phyloP scores from a whole-genome alignment of 2,329 filamentous ascomycete genomes.

The Trichoderma oligosporum region DNA sequence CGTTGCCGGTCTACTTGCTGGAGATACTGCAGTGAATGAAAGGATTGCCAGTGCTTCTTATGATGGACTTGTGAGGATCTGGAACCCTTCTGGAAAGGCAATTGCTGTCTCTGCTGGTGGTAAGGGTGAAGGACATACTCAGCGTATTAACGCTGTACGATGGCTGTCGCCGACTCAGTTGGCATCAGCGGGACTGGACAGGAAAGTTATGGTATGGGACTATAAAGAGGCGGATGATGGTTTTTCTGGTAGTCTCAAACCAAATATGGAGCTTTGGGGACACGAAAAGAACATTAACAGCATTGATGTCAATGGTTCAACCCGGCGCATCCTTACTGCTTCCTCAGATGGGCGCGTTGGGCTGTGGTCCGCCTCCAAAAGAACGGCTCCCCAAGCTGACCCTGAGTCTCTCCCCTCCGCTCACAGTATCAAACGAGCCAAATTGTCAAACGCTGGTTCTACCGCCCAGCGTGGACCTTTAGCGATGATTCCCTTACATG shows the following conservation, averaged over 20 bases:
- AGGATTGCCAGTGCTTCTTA: constrained; percentile 89
- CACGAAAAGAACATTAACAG: constrained; percentile 73
- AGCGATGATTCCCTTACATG: constrained; percentile 67
- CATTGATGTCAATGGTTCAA: constrained; percentile 68
- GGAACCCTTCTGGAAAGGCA: constrained; percentile 84
- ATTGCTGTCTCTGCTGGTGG: constrained; percentile 69
- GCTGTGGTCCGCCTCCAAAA: constrained; percentile 82
- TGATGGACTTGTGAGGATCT: constrained; percentile 82
- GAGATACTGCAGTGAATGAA: constrained; percentile 30
- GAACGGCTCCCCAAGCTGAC: constrained; percentile 70
- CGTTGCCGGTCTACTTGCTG: constrained; percentile 49
- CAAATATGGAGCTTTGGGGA: constrained; percentile 77
- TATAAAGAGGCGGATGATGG: constrained; percentile 65
- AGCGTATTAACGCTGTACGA: constrained; percentile 75
- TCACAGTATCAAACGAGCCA: constrained; percentile 71
- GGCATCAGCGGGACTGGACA: constrained; percentile 78
- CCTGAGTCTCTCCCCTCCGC: constrained; percentile 64
- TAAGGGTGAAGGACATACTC: constrained; percentile 67
- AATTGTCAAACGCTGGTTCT: constrained; percentile 46
- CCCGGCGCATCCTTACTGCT: constrained; percentile 77
- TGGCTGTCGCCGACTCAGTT: constrained; percentile 77
- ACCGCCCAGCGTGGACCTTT: constrained; percentile 75
- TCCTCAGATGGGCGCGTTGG: constrained; percentile 79
- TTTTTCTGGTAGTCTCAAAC: constrained; percentile 60
- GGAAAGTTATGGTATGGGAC: constrained; percentile 85